phyloP scores from a whole-genome alignment of 2,329 filamentous ascomycete genomes.

The Nannizziopsis barbatae region DNA sequence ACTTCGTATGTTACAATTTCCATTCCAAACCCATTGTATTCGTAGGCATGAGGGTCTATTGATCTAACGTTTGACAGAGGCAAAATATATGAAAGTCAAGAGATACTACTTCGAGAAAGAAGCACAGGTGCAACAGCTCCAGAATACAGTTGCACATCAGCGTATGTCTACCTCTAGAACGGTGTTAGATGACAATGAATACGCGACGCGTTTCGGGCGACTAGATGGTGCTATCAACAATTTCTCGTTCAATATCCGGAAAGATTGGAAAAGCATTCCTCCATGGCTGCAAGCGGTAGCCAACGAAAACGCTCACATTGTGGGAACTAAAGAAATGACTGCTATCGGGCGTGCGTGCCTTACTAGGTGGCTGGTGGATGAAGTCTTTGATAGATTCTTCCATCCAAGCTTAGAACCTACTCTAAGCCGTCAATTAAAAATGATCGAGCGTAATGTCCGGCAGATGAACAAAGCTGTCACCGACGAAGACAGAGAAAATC shows the following conservation, averaged over 20 bases:
- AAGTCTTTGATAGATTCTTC: constrained; percentile 84
- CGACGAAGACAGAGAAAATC: constrained; percentile 78
- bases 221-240: constrained; percentile 92
- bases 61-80: constrained; percentile 45
- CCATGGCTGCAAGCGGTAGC: constrained; percentile 68
- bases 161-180: constrained; percentile 89
- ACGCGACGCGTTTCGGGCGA: constrained; percentile 74
- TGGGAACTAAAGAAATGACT: constrained; percentile 95
- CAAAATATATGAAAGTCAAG: constrained; percentile 97
- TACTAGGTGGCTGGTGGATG: constrained; percentile 77
- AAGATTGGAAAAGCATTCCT: constrained; percentile 78
- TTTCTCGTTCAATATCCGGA: constrained; percentile 87
- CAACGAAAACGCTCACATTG: constrained; percentile 72
- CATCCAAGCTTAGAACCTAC: constrained; percentile 72
- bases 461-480: constrained; percentile 60
- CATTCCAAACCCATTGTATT: background rate
- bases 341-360: constrained; percentile 83
- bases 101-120: constrained; percentile 91
- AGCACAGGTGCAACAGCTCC: constrained; percentile 79
- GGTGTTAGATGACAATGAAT: constrained; percentile 90
- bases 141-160: constrained; percentile 96
- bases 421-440: constrained; percentile 69
- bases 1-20: constrained; percentile 30
- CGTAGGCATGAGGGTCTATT: background rate
- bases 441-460: constrained; percentile 78